These are phyloP conservation scores for Cardamine chenopodiifolia DNA, from an alignment of 345 rosid genomes.

Conservation along the genomic window DNA sequence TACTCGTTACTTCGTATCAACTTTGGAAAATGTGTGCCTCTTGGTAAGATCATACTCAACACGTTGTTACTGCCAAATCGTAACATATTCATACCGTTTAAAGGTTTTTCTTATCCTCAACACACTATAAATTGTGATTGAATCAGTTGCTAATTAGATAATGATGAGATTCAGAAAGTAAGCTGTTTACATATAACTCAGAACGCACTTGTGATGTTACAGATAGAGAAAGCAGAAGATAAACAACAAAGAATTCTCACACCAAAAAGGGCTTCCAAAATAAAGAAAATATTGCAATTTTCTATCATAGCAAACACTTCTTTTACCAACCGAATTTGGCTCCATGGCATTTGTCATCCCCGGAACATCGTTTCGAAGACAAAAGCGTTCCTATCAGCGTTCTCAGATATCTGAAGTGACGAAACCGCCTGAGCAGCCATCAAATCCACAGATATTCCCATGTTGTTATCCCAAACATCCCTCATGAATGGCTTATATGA, in stretches of 20 bases:
- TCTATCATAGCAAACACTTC: not conserved
- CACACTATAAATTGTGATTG: not conserved
- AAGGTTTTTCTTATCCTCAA: not conserved
- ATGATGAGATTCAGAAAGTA: not conserved
- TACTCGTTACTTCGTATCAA: slow-evolving; percentile 20
- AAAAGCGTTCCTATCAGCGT: slow-evolving; percentile 23
- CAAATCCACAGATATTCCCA: slow-evolving; percentile 58
- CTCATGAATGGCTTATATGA: slow-evolving; percentile 45
- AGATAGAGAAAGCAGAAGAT: not conserved
- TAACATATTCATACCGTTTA: not conserved
- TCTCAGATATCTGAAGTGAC: slow-evolving; percentile 76
- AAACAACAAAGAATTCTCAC: not conserved
- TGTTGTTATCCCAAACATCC: slow-evolving; percentile 50
- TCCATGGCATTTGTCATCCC: slow-evolving; percentile 28
- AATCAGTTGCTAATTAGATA: not conserved
- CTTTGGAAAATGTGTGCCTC: slow-evolving; percentile 31
- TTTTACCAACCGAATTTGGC: not conserved
- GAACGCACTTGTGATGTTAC: not conserved
- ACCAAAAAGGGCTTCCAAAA: not conserved
- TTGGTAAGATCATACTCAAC: not conserved
- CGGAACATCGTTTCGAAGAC: slow-evolving; percentile 54
- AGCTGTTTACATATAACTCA: not conserved
- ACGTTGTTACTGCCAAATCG: not conserved
- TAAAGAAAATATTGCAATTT: not conserved
- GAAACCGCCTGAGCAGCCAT: slow-evolving; percentile 89